Evolutionary conservation across 2,329 filamentous ascomycete species (phyloP), one percentile per base, ranked within the genome.

Genomic region (Plectosphaerella sp.): DNA sequence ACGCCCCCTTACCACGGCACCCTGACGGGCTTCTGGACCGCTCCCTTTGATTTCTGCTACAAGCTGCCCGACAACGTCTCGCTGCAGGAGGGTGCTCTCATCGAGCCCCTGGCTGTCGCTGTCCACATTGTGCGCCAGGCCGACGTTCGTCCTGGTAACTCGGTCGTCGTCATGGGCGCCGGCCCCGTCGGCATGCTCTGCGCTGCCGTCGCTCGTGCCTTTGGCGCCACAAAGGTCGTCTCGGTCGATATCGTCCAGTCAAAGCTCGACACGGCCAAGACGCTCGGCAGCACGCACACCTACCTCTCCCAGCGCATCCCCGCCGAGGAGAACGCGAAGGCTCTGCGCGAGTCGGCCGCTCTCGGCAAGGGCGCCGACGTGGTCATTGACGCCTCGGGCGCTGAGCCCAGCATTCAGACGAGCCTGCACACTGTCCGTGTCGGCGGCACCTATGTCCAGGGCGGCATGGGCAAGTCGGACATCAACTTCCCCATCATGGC

Each of bases 1-100:
- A 97, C 93, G 15, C 93, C 93, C n/a, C 93, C 94, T 3, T 86
- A 87, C 67, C 87, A 97, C 68, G 93, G 93, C 46, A 97, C 93
- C 1, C 75, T 97, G 50, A 87, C 91, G 1, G 89, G 90, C 51
- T 95, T 93, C 77, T 97, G 93, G 77, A 65, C 77, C 14, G 78
- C 93, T 7, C 90, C 93, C 2, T 83, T 88, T 60, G 93, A 97
- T 69, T 96, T 96, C 68, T 96, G 91, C 80, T 96, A 93, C 73
- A 91, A 90, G 75, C 82, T 97, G 6, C 91, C 93, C 1, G 83
- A 87, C 16, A 70, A 76, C 58, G 84, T 97, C 49, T 84, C 81
- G 1, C 75, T 95, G 50, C 88, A 94, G 66, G 91, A 97, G 72
- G 94, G 91, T 52, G 93, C 94, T 2, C 73, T 97, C 56, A 84